Base-by-base conservation (phyloP, 306 rosid genomes). In the Quercus parvula region DNA sequence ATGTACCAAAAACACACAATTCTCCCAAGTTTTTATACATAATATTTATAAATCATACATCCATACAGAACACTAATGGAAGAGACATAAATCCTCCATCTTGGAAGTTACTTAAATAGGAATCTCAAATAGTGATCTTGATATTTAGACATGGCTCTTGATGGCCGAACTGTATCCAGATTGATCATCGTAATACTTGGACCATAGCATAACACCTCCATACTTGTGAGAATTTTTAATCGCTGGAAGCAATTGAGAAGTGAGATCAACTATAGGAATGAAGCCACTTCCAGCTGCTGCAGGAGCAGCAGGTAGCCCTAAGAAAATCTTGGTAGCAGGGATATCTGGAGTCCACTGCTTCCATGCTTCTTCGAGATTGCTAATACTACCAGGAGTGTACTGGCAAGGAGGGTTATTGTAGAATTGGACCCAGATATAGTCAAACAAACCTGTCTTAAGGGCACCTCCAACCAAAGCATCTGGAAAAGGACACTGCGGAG, bases 381-480 rank as follows among this genome's bases (percentile, higher is more conserved):
- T 10, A 20, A 71, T 6, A 49, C 19, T 27, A 1, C 75, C 24
- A 49, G 75, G 31, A 14, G 38, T 18, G 18, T 49, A 71, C 24
- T 71, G 59, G 59, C 71, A 71, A 71, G 75, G 75, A 24, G 59
- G 75, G 74, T 76, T 76, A 27, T 76, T 76, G 63, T 76, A 76
- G 80, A 76, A 76, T 31, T 76, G 80, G 5, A 66, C 56, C 80
- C 80, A 77, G 33, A 67, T 27, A 54, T 51, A 67, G 56, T 77
- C 80, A n/a, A 77, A 54, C 5, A 66, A 73, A 12, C 80, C 74
- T 18, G 80, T 52, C 13, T 52, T 15, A 1, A 77, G 49, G 14
- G 80, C 67, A 28, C 10, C 25, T 49, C 54, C 66, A 18, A 77
- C 44, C 30, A 28, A 31, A 66, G 80, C 74, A 20, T 77, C 80